Base-by-base conservation (phyloP, 176 grass and related monocot species). In the Ampelocalamus luodianensis region DNA sequence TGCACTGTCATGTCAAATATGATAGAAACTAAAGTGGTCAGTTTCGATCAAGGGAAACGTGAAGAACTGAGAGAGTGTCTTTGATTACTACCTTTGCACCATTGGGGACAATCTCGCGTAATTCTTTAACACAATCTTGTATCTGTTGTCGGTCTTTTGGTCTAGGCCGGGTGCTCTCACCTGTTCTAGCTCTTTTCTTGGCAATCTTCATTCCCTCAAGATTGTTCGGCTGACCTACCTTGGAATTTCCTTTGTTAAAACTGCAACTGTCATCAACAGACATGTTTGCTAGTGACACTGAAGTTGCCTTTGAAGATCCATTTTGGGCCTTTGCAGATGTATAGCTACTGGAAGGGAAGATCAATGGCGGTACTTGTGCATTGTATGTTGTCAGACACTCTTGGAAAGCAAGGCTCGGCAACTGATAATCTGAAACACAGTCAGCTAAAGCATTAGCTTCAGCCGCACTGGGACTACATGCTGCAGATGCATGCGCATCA, bases 111-210 rank as follows among this genome's bases (percentile, higher is more conserved):
- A 99, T 96, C 85, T 99, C 93, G 68, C 96, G 90, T 55, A 99
- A 75, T 27, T 99, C 96, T 65, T 96, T 99, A 6, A 99, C 91
- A 3, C 96, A 90, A 84, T 99, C 96, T 87, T 99, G 96, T 70
- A 99, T 99, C 75, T 94, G 96, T 72, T 99, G 96, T 32, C 96
- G 86, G 79, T 99, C 96, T 86, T 99, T 99, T 48, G 96, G 96
- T 66, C 91, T 91, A 76, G 93, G 96, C 34, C 96, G 85, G 2
- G 83, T 94, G 87, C 96, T 99, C 76, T 96, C 96, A 56, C 96
- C 96, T 7, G 93, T 90, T 64, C 88, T 90, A 59, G 88, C 88
- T 93, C 91, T 91, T 92, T 96, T 99, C 78, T 96, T 99, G 26
- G 92, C 76, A 68, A 92, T 61, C 53, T 99, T 99, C 34, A 29